Conservation (phyloP, 495 filamentous ascomycete genomes). For the Penicillium turbatum region DNA sequence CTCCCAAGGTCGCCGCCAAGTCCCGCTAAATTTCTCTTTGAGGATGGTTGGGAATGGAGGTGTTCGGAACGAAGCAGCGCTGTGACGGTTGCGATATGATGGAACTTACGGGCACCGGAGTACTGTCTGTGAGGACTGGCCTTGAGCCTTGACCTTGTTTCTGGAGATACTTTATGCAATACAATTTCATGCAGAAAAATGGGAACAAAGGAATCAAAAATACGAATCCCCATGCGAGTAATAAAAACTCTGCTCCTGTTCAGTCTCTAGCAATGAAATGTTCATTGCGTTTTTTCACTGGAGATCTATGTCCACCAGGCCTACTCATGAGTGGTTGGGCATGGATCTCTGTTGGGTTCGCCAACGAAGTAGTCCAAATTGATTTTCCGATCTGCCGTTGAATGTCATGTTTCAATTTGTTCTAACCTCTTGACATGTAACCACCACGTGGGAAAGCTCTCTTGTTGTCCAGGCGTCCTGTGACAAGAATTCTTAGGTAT, state of each 20-base stretch:
- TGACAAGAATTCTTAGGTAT: too few relatives aligned
- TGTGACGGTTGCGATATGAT: conserved; percentile 33
- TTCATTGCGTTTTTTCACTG: not conserved
- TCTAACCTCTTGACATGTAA: not conserved
- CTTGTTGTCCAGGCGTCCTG: not conserved
- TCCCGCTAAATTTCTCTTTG: conserved; percentile 63
- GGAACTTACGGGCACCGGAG: conserved; percentile 26
- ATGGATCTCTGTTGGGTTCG: not conserved
- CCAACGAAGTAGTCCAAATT: conserved; percentile 1
- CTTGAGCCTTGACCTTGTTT: conserved; percentile 29
- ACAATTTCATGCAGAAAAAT: conserved; percentile 26
- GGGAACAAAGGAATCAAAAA: conserved; percentile 29
- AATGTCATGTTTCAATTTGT: not conserved
- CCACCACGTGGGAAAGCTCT: not conserved
- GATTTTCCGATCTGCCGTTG: not conserved
- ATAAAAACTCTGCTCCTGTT: conserved; percentile 4
- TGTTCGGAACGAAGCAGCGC: conserved; percentile 13
- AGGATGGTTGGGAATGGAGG: conserved; percentile 29
- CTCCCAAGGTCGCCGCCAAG: conserved; percentile 79
- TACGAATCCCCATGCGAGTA: conserved; percentile 18
- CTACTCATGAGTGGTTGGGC: not conserved
- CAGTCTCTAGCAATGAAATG: conserved; percentile 2
- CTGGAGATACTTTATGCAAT: conserved; percentile 29
- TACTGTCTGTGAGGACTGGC: conserved; percentile 27
- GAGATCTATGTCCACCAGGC: not conserved